phyloP scores from a whole-genome alignment of 306 rosid species.

The Gillenia trifoliata region DNA sequence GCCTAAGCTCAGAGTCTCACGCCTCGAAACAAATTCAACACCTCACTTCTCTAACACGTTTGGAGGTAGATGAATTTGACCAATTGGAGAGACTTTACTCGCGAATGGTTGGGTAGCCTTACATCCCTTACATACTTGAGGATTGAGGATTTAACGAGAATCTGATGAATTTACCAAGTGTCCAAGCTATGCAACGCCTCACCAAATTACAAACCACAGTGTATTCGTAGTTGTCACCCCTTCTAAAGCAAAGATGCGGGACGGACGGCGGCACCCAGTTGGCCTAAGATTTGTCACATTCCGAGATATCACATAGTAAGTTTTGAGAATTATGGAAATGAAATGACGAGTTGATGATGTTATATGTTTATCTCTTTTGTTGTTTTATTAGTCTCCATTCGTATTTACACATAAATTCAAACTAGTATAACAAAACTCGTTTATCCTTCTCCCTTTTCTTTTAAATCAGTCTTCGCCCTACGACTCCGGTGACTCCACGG shows the following conservation, averaged over 20 bases:
- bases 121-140: rapidly evolving
- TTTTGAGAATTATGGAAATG: no score
- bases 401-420: not conserved
- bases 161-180: not conserved
- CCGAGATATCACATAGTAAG: rapidly evolving
- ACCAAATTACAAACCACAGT: not conserved
- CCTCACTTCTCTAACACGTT: not conserved
- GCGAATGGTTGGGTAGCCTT: not conserved
- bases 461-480: no score
- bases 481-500: no score
- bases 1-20: not conserved
- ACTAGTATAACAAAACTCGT: not conserved
- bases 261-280: not conserved
- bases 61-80: rapidly evolving
- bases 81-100: not conserved
- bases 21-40: not conserved
- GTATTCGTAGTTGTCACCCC: not conserved
- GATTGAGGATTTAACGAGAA: rapidly evolving
- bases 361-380: no score
- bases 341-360: no score
- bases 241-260: not conserved
- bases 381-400: not conserved
- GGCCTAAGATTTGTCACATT: not conserved
- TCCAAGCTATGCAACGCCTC: not conserved
- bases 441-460: no score